Evolutionary conservation across 2,329 filamentous ascomycete species (phyloP), one percentile per base, ranked within the genome.

Genomic region (Fusarium sp.): DNA sequence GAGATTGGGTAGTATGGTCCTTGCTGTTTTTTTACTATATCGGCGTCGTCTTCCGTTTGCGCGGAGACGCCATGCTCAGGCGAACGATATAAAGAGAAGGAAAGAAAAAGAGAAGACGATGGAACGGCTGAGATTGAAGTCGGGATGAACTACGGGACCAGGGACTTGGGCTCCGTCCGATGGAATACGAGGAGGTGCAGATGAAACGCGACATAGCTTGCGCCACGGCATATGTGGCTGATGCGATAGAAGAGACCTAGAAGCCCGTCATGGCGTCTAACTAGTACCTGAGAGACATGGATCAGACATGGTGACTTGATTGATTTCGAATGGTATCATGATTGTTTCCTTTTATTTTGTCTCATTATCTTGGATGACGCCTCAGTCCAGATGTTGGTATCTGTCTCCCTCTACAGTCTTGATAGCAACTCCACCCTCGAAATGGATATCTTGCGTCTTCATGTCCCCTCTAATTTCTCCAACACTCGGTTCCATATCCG

Each of bases 171-270:
- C 27, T 27, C 45, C 22, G 22, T 47, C 42, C 9, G 42, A 60
- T 47, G 8, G 18, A 27, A 29, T 66, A 69, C 47, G 65, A 72
- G 71, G 38, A 60, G 33, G 31, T 72, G 68, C 63, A 64, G 27
- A 27, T 22, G 36, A 58, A 57, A 40, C 29, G 60, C 60, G 42
- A 56, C 38, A 60, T 47, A 74, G 68, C 73, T 71, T 76, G 61
- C 67, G 70, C 73, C 73, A 75, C 73, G 66, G 27, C 47, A 42
- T 33, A n/a, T 57, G 63, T 67, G 69, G 72, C 72, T 75, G 62
- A 58, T 67, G 40, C 35, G 56, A 57, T 25, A 14, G 52, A 57
- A 35, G 52, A 25, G 11, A 25, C 13, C n/a, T 57, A 22, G 52
- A 57, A 36, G 52, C 52, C 52, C n/a, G 31, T 20, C 52, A 36